Evolutionary conservation across 495 filamentous ascomycete genomes (phyloP), one percentile per base, ranked within the genome.

Genomic region (Tuber aestivum): DNA sequence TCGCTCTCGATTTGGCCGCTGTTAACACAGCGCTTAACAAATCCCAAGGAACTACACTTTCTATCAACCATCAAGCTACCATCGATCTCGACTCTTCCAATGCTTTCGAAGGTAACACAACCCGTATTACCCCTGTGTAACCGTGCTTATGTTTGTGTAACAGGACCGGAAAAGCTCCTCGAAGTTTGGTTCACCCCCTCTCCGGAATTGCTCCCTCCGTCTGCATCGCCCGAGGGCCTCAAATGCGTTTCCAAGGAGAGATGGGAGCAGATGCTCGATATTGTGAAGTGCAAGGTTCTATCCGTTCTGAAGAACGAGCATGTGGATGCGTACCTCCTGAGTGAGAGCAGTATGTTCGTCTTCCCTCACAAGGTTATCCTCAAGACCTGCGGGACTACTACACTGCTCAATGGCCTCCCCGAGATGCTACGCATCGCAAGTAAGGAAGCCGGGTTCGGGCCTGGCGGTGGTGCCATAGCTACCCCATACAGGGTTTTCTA

Each of bases 331-430:
- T 99, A 99, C 81, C 89, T 99, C 44, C 89, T 99, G 72, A 98
- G 95, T 72, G 96, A 99, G 85, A 98, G 96, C 32, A 98, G 95
- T 90, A 93, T 99, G 95, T 99, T 99, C 84, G 94, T 99, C 79
- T 99, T 97, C 84, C 94, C 94, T 37, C 95, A 99, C 89, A 99
- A 99, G 86, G 87, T 99, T 70, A 97, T 99, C 79, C 87, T 99
- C 69, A 99, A 99, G 90, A 99, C 96, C 18, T 99, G 96, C 82
- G 96, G 96, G 72, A 99, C 96, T 10, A 99, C 96, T 6, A 99
- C 96, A 0, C 86, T 99, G 77, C 88, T 99, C 21, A 90, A 90
- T 32, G 96, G 96, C 21, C 87, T 99, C 71, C 93, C 91, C 42
- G 92, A 92, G 75, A 92, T 99, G 79, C 87, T 99, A 72, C 92